Conservation (phyloP, 257 asterid species). For the Fraxinus quadrangulata region DNA sequence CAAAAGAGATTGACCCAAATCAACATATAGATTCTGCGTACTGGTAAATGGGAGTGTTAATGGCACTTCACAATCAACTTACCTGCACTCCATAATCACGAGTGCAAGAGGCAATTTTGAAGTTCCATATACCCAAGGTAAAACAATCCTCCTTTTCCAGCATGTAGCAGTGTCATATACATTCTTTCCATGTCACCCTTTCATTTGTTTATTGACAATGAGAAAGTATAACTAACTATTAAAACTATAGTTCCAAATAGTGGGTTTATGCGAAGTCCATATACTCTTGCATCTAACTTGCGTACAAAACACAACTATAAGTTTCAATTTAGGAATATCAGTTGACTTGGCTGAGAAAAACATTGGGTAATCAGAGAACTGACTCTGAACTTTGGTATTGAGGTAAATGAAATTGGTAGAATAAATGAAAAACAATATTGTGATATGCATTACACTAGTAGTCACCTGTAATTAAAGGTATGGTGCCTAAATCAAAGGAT, state of each 20-base stretch:
- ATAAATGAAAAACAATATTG: neutral
- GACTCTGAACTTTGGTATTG: neutral
- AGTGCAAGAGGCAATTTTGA: neutral
- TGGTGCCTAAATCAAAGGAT: neutral
- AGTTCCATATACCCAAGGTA: neutral
- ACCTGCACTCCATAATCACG: neutral
- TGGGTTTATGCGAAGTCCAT: neutral
- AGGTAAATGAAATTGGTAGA: slow-evolving; percentile 1
- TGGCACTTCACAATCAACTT: neutral
- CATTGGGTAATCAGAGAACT: neutral
- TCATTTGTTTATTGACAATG: neutral
- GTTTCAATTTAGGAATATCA: neutral
- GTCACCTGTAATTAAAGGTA: neutral
- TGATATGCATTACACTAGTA: neutral
- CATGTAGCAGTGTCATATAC: neutral
- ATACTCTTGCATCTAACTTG: slow-evolving; percentile 12
- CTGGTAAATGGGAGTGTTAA: neutral
- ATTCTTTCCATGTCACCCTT: neutral
- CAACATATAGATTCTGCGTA: neutral
- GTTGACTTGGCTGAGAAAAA: neutral
- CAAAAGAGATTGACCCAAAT: neutral
- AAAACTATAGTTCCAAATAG: neutral
- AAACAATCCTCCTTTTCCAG: neutral
- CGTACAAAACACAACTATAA: neutral
- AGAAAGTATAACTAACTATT: neutral